Evolutionary conservation across 768 basidiomycete species (phyloP), one percentile per base, ranked within the genome.

Genomic region (Boletus subparvulus): DNA sequence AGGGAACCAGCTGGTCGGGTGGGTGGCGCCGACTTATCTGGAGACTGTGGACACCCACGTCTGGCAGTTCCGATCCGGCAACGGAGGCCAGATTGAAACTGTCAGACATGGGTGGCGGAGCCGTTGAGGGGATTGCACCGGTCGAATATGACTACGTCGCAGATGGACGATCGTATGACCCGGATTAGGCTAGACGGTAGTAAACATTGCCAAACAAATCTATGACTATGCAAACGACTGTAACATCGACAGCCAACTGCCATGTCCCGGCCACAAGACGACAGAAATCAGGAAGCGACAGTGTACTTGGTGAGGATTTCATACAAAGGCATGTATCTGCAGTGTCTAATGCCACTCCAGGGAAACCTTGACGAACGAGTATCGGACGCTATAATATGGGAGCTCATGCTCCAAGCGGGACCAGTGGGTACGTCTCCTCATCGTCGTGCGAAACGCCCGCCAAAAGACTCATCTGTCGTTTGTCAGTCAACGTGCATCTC

Each of bases 341-440:
- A 9, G 8, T 43, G 9, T 19, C 30, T 59, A 19, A 59, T 59
- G 30, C 9, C 2, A 9, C 3, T 10, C 37, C 17, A 98, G 96
- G 96, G 96, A 48, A 98, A 99, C 70, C 83, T 99, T 30, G 96
- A 98, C 70, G 97, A 98, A 73, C 83, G 94, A 54, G 94, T 91
- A 66, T 83, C 90, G 11, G 96, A 98, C 72, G 92, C 95, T 33
- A 79, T 98, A 54, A 80, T 98, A 52, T 98, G 96, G 96, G 96
- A 98, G 77, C 76, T 99, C 46, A 98, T 99, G 96, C 73, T 99
- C 39, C 96, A 98, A 76, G 95, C 96, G n/a, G 96, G 96, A 9
- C 96, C 96, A 61, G 94, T 98, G 48, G 94, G 96, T 95, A 66
- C 68, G 94, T 80, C 45, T 30, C 43, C 16, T 24, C 17, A 7